Evolutionary conservation across 768 basidiomycete genomes (phyloP).

Genomic region (Calvatia gigantea): DNA sequence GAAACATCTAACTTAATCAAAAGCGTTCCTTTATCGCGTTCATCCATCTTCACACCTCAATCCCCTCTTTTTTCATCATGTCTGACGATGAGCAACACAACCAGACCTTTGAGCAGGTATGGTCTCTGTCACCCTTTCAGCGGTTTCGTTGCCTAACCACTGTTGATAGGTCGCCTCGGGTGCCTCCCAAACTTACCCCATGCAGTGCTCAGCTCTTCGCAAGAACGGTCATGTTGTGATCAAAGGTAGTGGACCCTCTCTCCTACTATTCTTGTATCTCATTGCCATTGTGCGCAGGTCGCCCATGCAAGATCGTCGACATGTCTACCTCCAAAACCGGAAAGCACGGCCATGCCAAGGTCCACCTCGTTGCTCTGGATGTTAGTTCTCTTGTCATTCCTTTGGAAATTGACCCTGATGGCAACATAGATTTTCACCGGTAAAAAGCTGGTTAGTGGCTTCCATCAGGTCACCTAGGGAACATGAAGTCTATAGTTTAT

Average conservation of each 20-base stretch:
- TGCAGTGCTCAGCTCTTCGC: conserved; percentile 96
- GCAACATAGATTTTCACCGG: conserved; percentile 88
- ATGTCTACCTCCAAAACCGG: conserved; percentile 99
- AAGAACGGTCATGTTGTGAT: conserved; percentile 95
- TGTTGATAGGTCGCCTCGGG: conserved; percentile 58
- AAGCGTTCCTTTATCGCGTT: conserved; percentile 7
- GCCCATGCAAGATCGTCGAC: conserved; percentile 98
- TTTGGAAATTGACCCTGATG: conserved; percentile 1
- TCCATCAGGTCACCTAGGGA: neutral
- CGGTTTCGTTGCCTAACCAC: conserved; percentile 4
- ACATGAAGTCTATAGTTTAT: neutral
- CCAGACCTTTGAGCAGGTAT: conserved; percentile 80
- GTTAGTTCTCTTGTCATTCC: conserved; percentile 45
- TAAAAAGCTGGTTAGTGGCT: conserved; percentile 82
- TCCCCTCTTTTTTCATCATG: conserved; percentile 45
- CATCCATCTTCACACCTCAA: conserved; percentile 15
- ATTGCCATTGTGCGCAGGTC: conserved; percentile 36
- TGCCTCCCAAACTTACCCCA: conserved; percentile 78
- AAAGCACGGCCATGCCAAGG: conserved; percentile 99
- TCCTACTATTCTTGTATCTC: conserved; percentile 8
- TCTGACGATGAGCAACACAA: conserved; percentile 89
- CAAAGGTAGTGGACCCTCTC: conserved; percentile 51
- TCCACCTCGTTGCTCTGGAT: conserved; percentile 95
- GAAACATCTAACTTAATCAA: conserved; percentile 17
- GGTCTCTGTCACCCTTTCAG: conserved; percentile 17